phyloP scores from a whole-genome alignment of 208 protist genomes.

The Trypanosoma lewisi region DNA sequence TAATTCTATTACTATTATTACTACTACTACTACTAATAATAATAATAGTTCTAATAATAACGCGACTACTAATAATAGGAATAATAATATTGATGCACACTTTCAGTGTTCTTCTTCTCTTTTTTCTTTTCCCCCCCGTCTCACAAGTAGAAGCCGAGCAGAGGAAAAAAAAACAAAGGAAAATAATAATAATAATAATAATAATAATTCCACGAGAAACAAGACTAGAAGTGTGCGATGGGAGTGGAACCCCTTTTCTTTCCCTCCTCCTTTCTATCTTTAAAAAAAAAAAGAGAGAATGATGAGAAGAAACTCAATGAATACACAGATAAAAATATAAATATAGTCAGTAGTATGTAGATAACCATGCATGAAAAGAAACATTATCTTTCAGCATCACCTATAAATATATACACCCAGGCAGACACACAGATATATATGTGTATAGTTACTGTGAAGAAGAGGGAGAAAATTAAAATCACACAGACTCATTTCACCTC shows the following conservation, averaged over 20 bases:
- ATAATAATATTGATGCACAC: no score
- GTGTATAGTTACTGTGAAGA: neutral
- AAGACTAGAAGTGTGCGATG: no score
- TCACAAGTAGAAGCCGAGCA: neutral
- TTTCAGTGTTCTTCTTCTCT: neutral
- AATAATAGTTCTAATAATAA: no score
- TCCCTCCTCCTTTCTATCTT: neutral
- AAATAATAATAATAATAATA: conserved; percentile 17
- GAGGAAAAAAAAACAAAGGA: conserved; percentile 3
- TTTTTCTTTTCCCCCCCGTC: neutral
- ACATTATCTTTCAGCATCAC: neutral
- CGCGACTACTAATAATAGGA: no score
- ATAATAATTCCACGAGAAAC: neutral
- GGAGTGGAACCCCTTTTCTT: neutral
- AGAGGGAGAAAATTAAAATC: neutral
- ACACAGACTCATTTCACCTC: no score
- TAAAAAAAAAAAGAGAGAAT: neutral
- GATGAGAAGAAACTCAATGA: conserved; percentile 13
- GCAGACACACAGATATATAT: conserved; percentile 12
- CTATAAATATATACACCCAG: conserved; percentile 23
- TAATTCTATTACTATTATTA: no score
- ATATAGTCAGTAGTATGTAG: neutral
- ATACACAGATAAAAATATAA: neutral
- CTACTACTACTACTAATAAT: no score
- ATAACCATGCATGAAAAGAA: neutral